These are phyloP conservation scores for Paxillus involutus DNA, from an alignment of 768 basidiomycete species.

Conservation along the genomic window DNA sequence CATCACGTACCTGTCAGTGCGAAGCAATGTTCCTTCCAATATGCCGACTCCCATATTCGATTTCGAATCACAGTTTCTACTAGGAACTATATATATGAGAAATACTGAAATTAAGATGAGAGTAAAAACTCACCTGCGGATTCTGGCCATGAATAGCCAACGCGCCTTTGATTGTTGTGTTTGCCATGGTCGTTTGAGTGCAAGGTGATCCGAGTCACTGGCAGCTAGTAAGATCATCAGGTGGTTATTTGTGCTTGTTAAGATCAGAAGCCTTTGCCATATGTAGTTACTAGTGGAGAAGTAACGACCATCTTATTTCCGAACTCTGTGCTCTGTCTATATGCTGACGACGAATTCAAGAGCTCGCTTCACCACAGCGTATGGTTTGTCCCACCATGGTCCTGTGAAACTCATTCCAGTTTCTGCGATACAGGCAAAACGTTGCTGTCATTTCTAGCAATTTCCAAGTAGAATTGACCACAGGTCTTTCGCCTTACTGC, in stretches of 20 bases:
- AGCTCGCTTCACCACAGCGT: too few relatives aligned
- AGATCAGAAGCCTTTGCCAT: constrained; percentile 9
- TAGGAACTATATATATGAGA: constrained; percentile 60
- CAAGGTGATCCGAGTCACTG: not conserved
- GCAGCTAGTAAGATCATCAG: not conserved
- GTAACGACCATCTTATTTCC: too few relatives aligned
- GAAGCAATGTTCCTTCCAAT: constrained; percentile 99
- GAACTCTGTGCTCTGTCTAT: too few relatives aligned
- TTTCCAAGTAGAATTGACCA: too few relatives aligned
- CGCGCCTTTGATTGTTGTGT: constrained; percentile 87
- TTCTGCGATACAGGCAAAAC: too few relatives aligned
- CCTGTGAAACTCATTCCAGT: too few relatives aligned
- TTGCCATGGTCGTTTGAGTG: constrained; percentile 62
- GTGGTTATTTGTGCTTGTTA: constrained; percentile 25
- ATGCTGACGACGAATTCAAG: too few relatives aligned
- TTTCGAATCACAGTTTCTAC: constrained; percentile 96
- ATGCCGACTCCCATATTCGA: constrained; percentile 91
- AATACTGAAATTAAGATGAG: not conserved
- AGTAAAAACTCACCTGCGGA: constrained; percentile 71
- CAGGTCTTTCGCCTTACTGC: too few relatives aligned
- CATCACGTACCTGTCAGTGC: constrained; percentile 77
- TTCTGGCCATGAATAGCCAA: constrained; percentile 94
- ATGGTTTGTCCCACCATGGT: too few relatives aligned
- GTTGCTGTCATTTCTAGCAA: too few relatives aligned
- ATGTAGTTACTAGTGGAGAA: not conserved